Evolutionary conservation across 176 grass and related monocot genomes (phyloP).

Genomic region (Hyparrhenia diplandra): DNA sequence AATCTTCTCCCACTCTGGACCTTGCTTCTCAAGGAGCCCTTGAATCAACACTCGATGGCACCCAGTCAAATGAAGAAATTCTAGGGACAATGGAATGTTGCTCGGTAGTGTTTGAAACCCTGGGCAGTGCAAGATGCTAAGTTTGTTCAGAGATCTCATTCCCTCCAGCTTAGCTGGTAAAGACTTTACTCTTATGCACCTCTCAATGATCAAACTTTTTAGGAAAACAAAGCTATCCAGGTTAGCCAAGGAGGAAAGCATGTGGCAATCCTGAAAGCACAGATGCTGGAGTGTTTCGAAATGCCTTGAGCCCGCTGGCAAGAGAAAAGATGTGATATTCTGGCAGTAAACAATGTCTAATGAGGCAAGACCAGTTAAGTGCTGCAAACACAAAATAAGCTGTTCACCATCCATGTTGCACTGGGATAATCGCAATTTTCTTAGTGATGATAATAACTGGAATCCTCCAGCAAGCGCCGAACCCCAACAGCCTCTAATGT

Average conservation of each 20-base stretch:
- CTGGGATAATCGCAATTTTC: slow-evolving; percentile 26
- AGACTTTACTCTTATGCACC: slow-evolving; percentile 18
- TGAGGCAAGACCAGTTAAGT: slow-evolving; percentile 23
- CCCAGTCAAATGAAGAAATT: slow-evolving; percentile 29
- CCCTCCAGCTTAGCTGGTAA: slow-evolving; percentile 20
- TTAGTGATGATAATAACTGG: slow-evolving; percentile 24
- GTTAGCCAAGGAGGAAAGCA: slow-evolving; percentile 24
- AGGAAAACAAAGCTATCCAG: slow-evolving; percentile 25
- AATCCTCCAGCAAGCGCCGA: slow-evolving; percentile 11
- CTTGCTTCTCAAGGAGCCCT: slow-evolving; percentile 7
- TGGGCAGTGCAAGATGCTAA: slow-evolving; percentile 34
- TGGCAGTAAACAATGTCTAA: slow-evolving; percentile 38
- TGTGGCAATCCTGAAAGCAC: slow-evolving; percentile 28
- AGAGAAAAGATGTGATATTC: slow-evolving; percentile 28
- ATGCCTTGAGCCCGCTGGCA: slow-evolving; percentile 10
- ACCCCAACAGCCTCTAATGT: slow-evolving; percentile 21
- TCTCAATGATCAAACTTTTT: slow-evolving; percentile 38
- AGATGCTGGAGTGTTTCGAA: slow-evolving; percentile 16
- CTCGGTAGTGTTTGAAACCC: slow-evolving; percentile 25
- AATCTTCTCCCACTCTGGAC: slow-evolving; percentile 40
- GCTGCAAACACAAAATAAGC: slow-evolving; percentile 3
- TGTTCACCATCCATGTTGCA: slow-evolving; percentile 2
- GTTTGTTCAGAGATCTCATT: slow-evolving; percentile 31
- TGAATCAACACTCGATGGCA: slow-evolving; percentile 21
- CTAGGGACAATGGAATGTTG: slow-evolving; percentile 11